A percentile compares a stretch with the other conserved stretches of the same genome.
phyloP scores from a whole-genome alignment of 192 early-diverging fungal species.

The Phycomyces nitens region DNA sequence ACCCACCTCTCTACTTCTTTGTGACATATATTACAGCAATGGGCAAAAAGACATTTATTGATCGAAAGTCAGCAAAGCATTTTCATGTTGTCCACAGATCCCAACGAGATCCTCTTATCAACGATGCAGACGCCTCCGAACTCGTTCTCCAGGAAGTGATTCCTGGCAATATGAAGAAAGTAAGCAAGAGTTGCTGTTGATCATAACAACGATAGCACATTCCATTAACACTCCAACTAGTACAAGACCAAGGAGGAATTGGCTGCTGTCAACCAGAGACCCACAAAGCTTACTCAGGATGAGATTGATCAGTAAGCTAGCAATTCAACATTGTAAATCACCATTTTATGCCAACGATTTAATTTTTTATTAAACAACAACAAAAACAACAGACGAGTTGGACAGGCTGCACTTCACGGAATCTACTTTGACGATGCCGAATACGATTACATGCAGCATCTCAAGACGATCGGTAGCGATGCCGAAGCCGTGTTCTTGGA shows the following conservation, averaged over 20 bases:
- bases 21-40: slow-evolving; percentile 21
- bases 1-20: neutral
- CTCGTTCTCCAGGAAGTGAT: slow-evolving; percentile 79
- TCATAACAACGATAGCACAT: too few species aligned
- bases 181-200: slow-evolving; percentile 9
- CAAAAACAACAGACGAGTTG: slow-evolving; percentile 37
- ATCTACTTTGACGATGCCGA: slow-evolving; percentile 87
- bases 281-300: slow-evolving; percentile 31
- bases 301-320: slow-evolving; percentile 28
- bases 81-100: slow-evolving; percentile 95
- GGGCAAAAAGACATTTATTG: slow-evolving; percentile 82
- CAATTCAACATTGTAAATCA: too few species aligned
- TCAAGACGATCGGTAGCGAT: slow-evolving; percentile 73
- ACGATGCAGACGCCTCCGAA: slow-evolving; percentile 72
- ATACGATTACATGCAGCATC: slow-evolving; percentile 94
- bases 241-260: slow-evolving; percentile 29
- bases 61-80: slow-evolving; percentile 77
- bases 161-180: slow-evolving; percentile 58
- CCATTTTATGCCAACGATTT: too few species aligned
- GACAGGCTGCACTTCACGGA: slow-evolving; percentile 84
- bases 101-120: slow-evolving; percentile 87
- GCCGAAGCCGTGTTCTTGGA: slow-evolving; percentile 80
- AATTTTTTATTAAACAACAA: too few species aligned
- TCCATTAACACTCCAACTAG: slow-evolving; percentile 4
- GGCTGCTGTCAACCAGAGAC: slow-evolving; percentile 9